Base-by-base conservation (phyloP, 2,329 filamentous ascomycete genomes). In the Fusarium sp. region DNA sequence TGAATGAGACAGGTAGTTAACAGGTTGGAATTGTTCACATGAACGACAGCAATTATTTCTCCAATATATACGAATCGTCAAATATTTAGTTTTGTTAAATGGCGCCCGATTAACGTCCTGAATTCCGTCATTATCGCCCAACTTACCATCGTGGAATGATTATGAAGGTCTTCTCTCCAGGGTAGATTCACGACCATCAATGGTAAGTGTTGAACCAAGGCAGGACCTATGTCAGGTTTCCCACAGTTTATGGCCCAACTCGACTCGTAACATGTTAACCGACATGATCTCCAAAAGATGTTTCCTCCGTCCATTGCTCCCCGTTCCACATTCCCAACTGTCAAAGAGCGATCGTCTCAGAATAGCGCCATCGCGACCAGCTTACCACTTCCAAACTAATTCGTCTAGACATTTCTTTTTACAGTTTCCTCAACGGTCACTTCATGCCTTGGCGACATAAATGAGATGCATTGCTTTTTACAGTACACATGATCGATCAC, bases 1-100 rank as follows among this genome's bases (percentile, higher is more conserved):
- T 7, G 3, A 7, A 38, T 3, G 1, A 7, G 0, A 6, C 3
- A n/a, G 7, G 10, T 7, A 0, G 1, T 4, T 2, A 38, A n/a
- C 34, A 38, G 2, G 0, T 6, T 8, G 10, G 10, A 3, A n/a
- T 7, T 6, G 6, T 11, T 11, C 6, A 11, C 34, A 0, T 5
- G 3, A n/a, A 7, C 34, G 5, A 38, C 18, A 4, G 6, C 34
- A n/a, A 38, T 7, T 7, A 38, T 7, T 11, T 12, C 10, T 4
- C 6, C 5, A 10, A 18, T 34, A 10, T 34, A 34, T 5, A 18
- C 32, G 5, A 34, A 34, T 10, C 3, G 8, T 34, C 32, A 18
- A 18, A 18, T 34, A 10, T 18, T 34, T 18, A 9, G 8, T 10
- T 34, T 18, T 10, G 5, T 34, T 6, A 25, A 25, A 38, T 12